Evolutionary conservation across 345 rosid species (phyloP), one percentile per base, ranked within the genome.

Genomic region (Conringia planisiliqua): DNA sequence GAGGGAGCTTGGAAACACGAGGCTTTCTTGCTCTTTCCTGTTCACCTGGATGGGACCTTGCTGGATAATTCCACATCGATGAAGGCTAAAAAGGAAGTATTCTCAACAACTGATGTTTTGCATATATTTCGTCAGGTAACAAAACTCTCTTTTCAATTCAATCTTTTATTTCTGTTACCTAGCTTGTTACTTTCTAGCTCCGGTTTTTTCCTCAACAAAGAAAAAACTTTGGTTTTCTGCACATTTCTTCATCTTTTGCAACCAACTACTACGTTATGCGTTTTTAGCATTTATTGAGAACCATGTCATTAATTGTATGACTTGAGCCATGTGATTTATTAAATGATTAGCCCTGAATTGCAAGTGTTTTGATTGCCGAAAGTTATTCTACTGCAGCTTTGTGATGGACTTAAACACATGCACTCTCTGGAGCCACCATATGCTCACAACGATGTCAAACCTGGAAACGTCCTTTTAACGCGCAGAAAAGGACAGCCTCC

Each of bases 381-480:
- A 75, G 72, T 73, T 67, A 16, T 52, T 71, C 29, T 65, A 60
- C 62, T 60, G 59, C 86, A 95, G 99, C 90, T 95, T 69, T 92
- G 99, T 82, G 96, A 94, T 76, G 99, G 99, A 73, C 89, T 95
- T 58, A 88, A 87, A 80, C 97, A 95, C 81, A 92, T 95, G 99
- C 98, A 92, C 76, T 65, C 84, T 66, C 83, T 90, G 79, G 94
- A 87, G 68, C 98, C 98, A 61, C 96, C 99, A 63, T 90, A 90
- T 82, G 97, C 98, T 66, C 99, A 95, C 84, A 92, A 95, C 85
- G 99, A 95, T 85, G 96, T 95, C 69, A 95, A 95, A 84, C 96
- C 98, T 59, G 99, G 99, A 24, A 95, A 95, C 78, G 83, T 95
- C 68, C 97, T 79, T 20, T 66, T 78, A 72, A 78, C 81, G 17